Conservation (phyloP, 257 asterid genomes). For the Salvia rosmarinus region DNA sequence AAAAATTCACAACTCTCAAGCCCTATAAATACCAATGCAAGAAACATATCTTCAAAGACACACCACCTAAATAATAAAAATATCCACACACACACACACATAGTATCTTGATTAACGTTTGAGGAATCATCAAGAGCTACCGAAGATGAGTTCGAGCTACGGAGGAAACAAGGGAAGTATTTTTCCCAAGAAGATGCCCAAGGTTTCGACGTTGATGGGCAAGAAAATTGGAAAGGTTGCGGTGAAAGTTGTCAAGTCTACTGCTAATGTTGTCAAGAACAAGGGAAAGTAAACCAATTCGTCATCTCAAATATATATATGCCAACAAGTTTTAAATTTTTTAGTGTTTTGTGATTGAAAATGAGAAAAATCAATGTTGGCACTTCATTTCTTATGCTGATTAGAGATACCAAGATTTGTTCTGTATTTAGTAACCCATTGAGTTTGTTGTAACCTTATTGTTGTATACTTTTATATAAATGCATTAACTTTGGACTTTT, state of each 20-base stretch:
- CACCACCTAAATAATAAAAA: neutral
- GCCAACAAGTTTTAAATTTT: neutral
- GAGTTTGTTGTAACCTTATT: no score
- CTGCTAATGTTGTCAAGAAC: constrained; percentile 21
- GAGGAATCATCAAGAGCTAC: no score
- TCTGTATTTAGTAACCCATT: neutral
- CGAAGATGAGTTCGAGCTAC: constrained; percentile 19
- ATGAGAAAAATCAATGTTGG: no score
- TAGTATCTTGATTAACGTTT: no score
- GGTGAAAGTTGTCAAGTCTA: constrained; percentile 4
- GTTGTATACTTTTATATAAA: no score
- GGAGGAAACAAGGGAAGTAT: constrained; percentile 14
- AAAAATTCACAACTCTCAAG: no score
- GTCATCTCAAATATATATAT: no score
- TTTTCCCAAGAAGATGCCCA: constrained; percentile 26
- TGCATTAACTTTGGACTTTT: no score
- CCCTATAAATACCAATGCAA: constrained; percentile 11
- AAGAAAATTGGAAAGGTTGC: constrained; percentile 24
- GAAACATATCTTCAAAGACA: neutral
- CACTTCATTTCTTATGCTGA: neutral
- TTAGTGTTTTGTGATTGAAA: neutral
- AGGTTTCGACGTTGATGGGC: constrained; percentile 34
- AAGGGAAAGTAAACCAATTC: constrained; percentile 34
- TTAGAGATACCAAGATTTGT: neutral
- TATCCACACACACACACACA: neutral